Percentiles rank a stretch among this genome's conserved stretches.
These are phyloP conservation scores for Penicillium cosmopolitanum DNA, from an alignment of 495 filamentous ascomycete species.

Conservation along the genomic window DNA sequence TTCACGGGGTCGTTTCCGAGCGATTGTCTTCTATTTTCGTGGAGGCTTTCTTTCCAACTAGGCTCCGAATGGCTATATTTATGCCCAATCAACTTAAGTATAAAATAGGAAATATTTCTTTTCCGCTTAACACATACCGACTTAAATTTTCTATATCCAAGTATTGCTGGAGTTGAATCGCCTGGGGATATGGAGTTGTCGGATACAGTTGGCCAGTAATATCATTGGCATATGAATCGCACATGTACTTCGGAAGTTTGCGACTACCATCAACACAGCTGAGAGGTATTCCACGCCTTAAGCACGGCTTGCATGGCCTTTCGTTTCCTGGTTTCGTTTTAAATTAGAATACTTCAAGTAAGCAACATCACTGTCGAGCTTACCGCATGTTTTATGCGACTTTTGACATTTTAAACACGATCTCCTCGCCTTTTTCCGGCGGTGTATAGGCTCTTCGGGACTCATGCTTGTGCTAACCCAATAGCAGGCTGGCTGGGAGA, in stretches of 20 bases:
- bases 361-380: neutral
- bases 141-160: too few relatives aligned
- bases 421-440: slow-evolving; percentile 13
- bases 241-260: slow-evolving; percentile 19
- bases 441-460: neutral
- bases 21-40: neutral
- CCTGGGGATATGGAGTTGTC: neutral
- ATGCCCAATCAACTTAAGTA: too few relatives aligned
- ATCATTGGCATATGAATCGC: neutral
- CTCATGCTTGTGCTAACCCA: neutral
- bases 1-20: neutral
- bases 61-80: neutral
- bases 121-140: too few relatives aligned
- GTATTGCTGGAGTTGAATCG: neutral
- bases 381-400: slow-evolving; percentile 20
- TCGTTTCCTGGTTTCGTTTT: slow-evolving; percentile 14
- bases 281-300: slow-evolving; percentile 6
- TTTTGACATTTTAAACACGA: slow-evolving; percentile 15
- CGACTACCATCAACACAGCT: slow-evolving; percentile 18
- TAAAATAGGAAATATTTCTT: too few relatives aligned
- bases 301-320: slow-evolving; percentile 16
- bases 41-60: neutral
- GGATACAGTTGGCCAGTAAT: neutral
- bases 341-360: too few relatives aligned
- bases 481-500: neutral